A percentile compares a stretch with the other conserved stretches of the same genome.
These are phyloP conservation scores for Mentha longifolia DNA, from an alignment of 257 asterid species.

Conservation along the genomic window DNA sequence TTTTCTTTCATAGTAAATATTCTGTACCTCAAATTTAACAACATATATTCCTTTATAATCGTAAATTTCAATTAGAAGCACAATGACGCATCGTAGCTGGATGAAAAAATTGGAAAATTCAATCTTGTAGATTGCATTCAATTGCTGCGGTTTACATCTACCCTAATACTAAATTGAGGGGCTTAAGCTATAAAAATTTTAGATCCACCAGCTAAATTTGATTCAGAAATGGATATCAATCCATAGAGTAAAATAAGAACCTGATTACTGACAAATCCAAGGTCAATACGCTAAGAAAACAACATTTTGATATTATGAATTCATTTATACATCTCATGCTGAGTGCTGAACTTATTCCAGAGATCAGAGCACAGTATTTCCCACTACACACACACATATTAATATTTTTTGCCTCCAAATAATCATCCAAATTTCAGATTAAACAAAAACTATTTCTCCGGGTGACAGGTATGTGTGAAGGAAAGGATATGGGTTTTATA, in stretches of 20 bases:
- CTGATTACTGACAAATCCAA: constrained; percentile 6
- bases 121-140: background rate
- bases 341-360: constrained; percentile 12
- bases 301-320: background rate
- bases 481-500: constrained; percentile 7
- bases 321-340: constrained; percentile 10
- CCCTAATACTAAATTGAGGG: constrained; percentile 5
- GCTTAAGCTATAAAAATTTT: background rate
- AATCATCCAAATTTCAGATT: constrained; percentile 5
- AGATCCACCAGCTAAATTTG: constrained; percentile 24
- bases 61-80: background rate
- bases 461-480: constrained; percentile 5
- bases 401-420: constrained; percentile 8
- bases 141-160: constrained; percentile 11
- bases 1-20: background rate
- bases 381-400: background rate
- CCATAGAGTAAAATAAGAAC: background rate
- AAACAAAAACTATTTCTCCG: background rate
- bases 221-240: constrained; percentile 13
- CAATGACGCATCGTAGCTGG: background rate
- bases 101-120: background rate
- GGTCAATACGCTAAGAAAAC: constrained; percentile 11
- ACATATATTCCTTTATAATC: constrained; percentile 8
- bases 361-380: background rate
- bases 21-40: constrained; percentile 4